phyloP scores from a whole-genome alignment of 169 alveolate species.

The Eimeria zaria region DNA sequence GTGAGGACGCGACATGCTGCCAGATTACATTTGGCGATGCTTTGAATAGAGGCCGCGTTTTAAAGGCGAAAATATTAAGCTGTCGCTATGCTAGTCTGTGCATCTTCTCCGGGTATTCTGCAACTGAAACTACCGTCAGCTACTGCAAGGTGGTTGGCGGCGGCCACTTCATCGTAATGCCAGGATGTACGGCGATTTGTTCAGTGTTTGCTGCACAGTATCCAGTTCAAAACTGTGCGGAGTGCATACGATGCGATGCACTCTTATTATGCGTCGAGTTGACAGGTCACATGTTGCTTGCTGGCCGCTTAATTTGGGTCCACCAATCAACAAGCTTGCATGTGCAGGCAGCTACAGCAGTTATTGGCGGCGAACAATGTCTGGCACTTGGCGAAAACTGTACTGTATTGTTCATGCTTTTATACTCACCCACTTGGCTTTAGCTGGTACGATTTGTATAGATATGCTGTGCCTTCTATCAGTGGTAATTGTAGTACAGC shows the following conservation, averaged over 20 bases:
- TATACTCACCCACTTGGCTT: not conserved
- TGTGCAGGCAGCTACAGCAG: not conserved
- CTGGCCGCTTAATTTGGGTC: not conserved
- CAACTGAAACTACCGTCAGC: not conserved
- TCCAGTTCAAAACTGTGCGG: not conserved
- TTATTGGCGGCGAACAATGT: not conserved
- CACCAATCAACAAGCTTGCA: not conserved
- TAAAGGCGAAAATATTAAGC: not conserved
- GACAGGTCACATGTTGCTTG: not conserved
- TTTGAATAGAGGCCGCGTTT: not conserved
- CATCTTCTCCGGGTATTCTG: not conserved
- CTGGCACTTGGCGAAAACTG: not conserved
- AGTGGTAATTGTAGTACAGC: not conserved
- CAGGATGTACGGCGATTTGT: not conserved
- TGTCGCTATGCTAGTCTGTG: not conserved
- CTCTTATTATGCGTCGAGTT: not conserved
- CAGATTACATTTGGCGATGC: not conserved
- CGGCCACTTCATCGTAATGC: too few relatives aligned
- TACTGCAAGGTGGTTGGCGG: not conserved
- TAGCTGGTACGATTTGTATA: not conserved
- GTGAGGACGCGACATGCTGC: not conserved
- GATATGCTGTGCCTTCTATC: not conserved
- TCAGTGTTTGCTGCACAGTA: not conserved
- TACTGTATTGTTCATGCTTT: not conserved
- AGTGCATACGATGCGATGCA: not conserved